Evolutionary conservation across 192 early-diverging fungal genomes (phyloP).

Genomic region (Linnemannia zychae): DNA sequence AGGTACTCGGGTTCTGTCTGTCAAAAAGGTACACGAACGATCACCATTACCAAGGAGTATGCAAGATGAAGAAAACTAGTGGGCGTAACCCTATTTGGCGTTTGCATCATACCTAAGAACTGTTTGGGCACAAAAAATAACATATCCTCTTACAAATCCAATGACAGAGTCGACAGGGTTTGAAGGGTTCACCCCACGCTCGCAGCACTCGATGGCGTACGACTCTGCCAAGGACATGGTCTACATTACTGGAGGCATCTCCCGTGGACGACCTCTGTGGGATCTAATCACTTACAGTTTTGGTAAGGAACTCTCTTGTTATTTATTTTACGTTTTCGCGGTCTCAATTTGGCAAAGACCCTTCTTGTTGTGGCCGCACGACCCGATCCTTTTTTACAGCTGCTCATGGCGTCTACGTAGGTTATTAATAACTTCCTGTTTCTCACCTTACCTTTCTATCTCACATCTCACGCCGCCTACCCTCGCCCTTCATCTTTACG

Average conservation of each 20-base stretch:
- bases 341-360: background rate
- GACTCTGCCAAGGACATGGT: constrained; percentile 47
- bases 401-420: background rate
- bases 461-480: background rate
- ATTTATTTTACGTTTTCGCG: background rate
- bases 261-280: background rate
- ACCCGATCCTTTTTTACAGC: background rate
- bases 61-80: background rate
- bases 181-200: constrained; percentile 41
- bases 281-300: constrained; percentile 36
- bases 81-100: background rate
- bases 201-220: constrained; percentile 53
- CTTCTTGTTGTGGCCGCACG: background rate
- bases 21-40: constrained; percentile 30
- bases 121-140: background rate
- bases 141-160: background rate
- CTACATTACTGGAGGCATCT: constrained; percentile 47
- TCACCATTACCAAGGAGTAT: background rate
- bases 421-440: background rate
- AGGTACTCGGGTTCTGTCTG: constrained; percentile 29
- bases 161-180: constrained; percentile 31
- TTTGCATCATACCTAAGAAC: background rate
- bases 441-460: no score
- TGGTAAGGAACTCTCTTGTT: constrained; percentile 5
- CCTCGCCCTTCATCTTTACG: background rate